A percentile compares a stretch with the other conserved stretches of the same genome.
These are phyloP conservation scores for Mucor sp. DNA, from an alignment of 371 early-diverging fungal genomes.

Conservation along the genomic window DNA sequence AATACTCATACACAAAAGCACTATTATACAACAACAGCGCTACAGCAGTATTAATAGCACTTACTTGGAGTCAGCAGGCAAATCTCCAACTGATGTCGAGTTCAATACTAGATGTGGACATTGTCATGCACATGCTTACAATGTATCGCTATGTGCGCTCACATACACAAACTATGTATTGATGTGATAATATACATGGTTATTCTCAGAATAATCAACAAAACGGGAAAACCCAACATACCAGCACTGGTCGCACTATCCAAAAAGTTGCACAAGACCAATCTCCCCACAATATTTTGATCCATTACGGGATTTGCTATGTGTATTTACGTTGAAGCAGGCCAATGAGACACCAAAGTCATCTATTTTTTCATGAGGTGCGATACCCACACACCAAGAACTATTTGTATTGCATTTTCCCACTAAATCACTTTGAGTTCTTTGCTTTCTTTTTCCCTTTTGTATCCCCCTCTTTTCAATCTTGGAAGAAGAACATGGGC, in stretches of 20 bases:
- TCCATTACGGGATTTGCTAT: not conserved
- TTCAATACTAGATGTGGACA: not conserved
- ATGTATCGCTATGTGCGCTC: not conserved
- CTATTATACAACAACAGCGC: not conserved
- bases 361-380: not conserved
- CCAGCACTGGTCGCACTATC: not conserved
- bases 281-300: not conserved
- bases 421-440: not conserved
- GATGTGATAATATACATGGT: not conserved
- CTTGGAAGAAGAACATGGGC: conserved; percentile 13
- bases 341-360: not conserved
- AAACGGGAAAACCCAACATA: not conserved
- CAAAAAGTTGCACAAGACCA: not conserved
- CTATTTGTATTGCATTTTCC: conserved; percentile 4
- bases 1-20: not conserved
- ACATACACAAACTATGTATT: not conserved
- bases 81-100: not conserved
- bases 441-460: not conserved
- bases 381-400: not conserved
- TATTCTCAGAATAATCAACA: not conserved
- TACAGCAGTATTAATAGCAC: not conserved
- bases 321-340: not conserved
- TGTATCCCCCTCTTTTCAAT: not conserved
- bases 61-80: not conserved
- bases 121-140: not conserved